phyloP scores from a whole-genome alignment of 768 basidiomycete genomes.

The Auricularia cornea region DNA sequence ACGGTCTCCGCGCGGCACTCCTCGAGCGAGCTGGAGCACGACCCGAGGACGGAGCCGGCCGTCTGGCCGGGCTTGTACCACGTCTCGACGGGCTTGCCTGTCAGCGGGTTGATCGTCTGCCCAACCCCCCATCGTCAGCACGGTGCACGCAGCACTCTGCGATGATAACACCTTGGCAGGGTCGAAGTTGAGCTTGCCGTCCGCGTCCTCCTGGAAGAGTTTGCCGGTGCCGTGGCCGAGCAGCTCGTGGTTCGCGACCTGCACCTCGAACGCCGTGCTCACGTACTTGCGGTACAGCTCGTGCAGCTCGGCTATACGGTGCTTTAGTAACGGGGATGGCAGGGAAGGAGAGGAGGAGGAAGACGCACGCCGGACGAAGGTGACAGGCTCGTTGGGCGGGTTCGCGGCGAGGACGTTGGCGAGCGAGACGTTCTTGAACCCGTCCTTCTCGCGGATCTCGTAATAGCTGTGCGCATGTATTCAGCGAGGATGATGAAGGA shows the following conservation, averaged over 20 bases:
- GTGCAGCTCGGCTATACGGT: conserved; percentile 61
- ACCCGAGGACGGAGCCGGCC: conserved; percentile 71
- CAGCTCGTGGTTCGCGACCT: conserved; percentile 86
- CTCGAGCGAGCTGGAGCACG: conserved; percentile 86
- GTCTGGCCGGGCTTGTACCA: conserved; percentile 91
- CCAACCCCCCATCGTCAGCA: conserved; percentile 10
- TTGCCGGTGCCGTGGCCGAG: conserved; percentile 84
- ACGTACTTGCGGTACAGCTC: conserved; percentile 73
- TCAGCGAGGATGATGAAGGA: no score
- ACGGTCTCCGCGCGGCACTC: conserved; percentile 91
- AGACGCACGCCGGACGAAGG: not conserved
- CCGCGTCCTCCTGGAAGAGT: conserved; percentile 63
- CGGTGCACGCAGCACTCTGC: not conserved
- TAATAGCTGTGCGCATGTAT: conserved; percentile 56
- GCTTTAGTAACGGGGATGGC: no score
- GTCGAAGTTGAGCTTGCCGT: conserved; percentile 80
- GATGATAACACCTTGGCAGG: conserved; percentile 41
- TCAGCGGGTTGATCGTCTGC: conserved; percentile 75
- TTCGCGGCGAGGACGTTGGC: conserved; percentile 87
- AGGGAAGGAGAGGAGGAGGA: no score
- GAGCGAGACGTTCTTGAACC: conserved; percentile 87
- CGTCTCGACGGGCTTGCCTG: conserved; percentile 61
- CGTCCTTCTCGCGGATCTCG: conserved; percentile 67
- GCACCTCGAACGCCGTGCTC: conserved; percentile 69
- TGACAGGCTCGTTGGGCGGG: conserved; percentile 43